A percentile compares a stretch with the other conserved stretches of the same genome.
These are phyloP conservation scores for Blumeria hordei DNA, from an alignment of 2,329 filamentous ascomycete genomes.

Conservation along the genomic window DNA sequence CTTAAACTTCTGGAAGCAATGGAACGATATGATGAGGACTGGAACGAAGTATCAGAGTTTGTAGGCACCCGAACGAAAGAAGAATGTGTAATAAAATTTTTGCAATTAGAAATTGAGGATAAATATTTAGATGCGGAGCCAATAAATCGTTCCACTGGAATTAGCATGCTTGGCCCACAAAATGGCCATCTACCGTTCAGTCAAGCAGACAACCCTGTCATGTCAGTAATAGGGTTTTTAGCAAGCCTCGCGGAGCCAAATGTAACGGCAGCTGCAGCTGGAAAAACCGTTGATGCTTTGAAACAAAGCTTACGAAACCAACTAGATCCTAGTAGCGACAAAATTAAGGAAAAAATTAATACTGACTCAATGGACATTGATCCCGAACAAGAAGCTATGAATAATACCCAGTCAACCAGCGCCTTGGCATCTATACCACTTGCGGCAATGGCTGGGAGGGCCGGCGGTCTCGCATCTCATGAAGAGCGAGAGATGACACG, in stretches of 20 bases:
- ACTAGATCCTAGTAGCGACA: slow-evolving; percentile 39
- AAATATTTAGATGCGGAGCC: slow-evolving; percentile 74
- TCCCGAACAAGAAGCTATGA: slow-evolving; percentile 23
- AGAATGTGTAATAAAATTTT: slow-evolving; percentile 89
- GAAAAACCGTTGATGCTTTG: slow-evolving; percentile 68
- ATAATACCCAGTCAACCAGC: slow-evolving; percentile 22
- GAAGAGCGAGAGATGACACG: slow-evolving; percentile 94
- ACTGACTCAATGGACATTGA: slow-evolving; percentile 42
- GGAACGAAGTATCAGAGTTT: slow-evolving; percentile 78
- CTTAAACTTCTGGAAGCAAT: slow-evolving; percentile 76
- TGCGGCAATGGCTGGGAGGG: slow-evolving; percentile 63
- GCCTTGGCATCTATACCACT: slow-evolving; percentile 56
- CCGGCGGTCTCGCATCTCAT: slow-evolving; percentile 73
- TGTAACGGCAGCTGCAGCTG: slow-evolving; percentile 74
- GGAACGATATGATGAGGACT: slow-evolving; percentile 87
- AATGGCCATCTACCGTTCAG: slow-evolving; percentile 71
- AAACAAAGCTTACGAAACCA: slow-evolving; percentile 56
- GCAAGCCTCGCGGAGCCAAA: slow-evolving; percentile 76
- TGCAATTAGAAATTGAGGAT: slow-evolving; percentile 92
- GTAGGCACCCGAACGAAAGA: slow-evolving; percentile 80
- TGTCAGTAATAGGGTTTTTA: slow-evolving; percentile 88
- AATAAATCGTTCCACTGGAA: slow-evolving; percentile 26
- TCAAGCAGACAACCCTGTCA: slow-evolving; percentile 82
- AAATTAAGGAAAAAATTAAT: slow-evolving; percentile 30
- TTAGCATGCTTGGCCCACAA: slow-evolving; percentile 44